Conservation (phyloP, 441 rosid species). For the Isatis lusitanica region DNA sequence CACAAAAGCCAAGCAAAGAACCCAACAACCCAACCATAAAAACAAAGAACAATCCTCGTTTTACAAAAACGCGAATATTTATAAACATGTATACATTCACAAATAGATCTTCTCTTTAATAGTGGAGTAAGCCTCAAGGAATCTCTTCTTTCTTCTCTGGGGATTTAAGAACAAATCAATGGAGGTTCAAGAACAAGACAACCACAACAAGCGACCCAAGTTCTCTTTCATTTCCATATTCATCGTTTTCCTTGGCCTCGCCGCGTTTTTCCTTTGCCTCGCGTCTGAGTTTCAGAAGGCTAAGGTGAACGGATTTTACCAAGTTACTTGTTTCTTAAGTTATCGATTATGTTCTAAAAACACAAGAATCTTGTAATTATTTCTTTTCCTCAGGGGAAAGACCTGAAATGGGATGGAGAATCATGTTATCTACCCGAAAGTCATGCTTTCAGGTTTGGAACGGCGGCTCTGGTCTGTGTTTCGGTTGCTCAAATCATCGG, state of each 20-base stretch:
- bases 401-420: constrained; percentile 60
- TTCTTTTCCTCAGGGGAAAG: constrained; percentile 42
- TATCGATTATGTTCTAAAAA: background rate
- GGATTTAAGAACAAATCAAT: constrained; percentile 13
- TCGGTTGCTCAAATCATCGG: constrained; percentile 55
- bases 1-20: constrained; percentile 37
- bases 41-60: constrained; percentile 34
- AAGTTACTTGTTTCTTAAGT: background rate
- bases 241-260: constrained; percentile 46
- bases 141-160: background rate
- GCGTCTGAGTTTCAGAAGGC: constrained; percentile 59
- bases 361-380: background rate
- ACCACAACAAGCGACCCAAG: background rate
- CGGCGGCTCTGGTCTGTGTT: constrained; percentile 53
- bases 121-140: constrained; percentile 28
- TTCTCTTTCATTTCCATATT: constrained; percentile 32
- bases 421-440: constrained; percentile 63
- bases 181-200: constrained; percentile 32
- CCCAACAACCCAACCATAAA: constrained; percentile 37
- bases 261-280: constrained; percentile 52
- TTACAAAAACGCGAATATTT: background rate
- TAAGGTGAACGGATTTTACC: constrained; percentile 45
- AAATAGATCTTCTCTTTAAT: background rate
- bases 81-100: background rate
- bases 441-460: constrained; percentile 49